Evolutionary conservation across 805 yeast species (phyloP), one percentile per base, ranked within the genome.

Genomic region (Tetrapisispora iriomotensis): DNA sequence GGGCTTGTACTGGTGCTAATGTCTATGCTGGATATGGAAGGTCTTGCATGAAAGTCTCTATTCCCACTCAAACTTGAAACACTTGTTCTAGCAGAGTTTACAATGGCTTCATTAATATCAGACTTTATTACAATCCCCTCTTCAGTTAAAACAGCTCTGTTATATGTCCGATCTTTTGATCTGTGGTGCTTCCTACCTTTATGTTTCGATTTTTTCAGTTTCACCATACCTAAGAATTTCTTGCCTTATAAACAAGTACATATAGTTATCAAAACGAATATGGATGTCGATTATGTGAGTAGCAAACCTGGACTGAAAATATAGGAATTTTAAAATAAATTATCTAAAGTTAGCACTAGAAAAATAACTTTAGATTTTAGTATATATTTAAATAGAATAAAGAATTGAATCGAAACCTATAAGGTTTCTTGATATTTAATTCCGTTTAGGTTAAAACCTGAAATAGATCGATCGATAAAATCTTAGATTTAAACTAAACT

Each of bases 61-160:
- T 27, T 19, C 2, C 27, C 15, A 8, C 39, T 39, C 14, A 46
- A 35, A 36, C 50, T 43, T 2, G 47, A 40, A n/a, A 41, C 34
- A 29, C 46, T 47, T 24, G 42, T 34, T 17, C 36, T 33, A 3
- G 28, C 28, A 9, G 27, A 45, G 12, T 45, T 36, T 23, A 43
- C 37, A 12, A 30, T 18, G 18, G 37, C 53, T 39, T 10, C 31
- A 39, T 34, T 20, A 3, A 42, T 45, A 37, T 59, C 61, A 20
- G 60, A 57, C 38, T 55, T 63, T 14, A 64, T 51, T 29, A 55
- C 33, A 29, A 65, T 58, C 1, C 68, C 69, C 6, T 51, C 53
- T 17, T 62, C 66, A 2, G 56, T 51, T 12, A 64, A 42, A 6
- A 54, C 41, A 13, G 67, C 66, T 13, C 27, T 34, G 17, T 28